Base-by-base conservation (phyloP, 768 basidiomycete species). In the Paxillus involutus region DNA sequence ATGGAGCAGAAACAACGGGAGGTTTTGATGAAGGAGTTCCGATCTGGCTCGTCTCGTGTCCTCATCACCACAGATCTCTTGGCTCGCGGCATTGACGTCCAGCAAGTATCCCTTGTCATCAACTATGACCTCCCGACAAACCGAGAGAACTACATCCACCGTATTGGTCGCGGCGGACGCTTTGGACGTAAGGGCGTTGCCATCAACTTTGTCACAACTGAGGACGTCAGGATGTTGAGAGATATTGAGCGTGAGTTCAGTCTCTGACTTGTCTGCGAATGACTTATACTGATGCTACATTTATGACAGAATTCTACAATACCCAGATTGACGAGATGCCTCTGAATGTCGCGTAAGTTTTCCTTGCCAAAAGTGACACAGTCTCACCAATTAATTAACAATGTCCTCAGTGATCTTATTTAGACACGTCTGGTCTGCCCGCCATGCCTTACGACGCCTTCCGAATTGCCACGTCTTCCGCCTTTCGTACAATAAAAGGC, bases 291-390 rank as follows among this genome's bases (percentile, higher is more conserved):
- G 36, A 67, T 49, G 7, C 12, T 13, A 17, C 29, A n/a, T 41
- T 41, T 59, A 40, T 44, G 41, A 36, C 64, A 81, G 89, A 92
- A 74, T 92, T 89, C 77, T 92, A 91, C 77, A 90, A 90, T 77
- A 94, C 91, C 30, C 90, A 94, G 77, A 96, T 98, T 75, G 93
- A 95, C 74, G 94, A 96, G 77, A 95, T 97, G 94, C 94, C 94
- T 58, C 80, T 94, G 69, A 94, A 94, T 73, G 91, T 95, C 72
- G 91, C 91, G 88, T 87, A 75, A 66, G 85, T 83, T 39, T 26
- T 36, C 39, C 56, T 55, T 39, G 40, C 49, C 42, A 46, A 30
- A 48, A 55, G 49, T 49, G 56, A 46, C 24, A 16, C 44, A 51
- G 61, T 51, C 41, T 47, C 50, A 59, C 59, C 53, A 47, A 19